Conservation (phyloP, 768 basidiomycete species). For the Suillus americanus region DNA sequence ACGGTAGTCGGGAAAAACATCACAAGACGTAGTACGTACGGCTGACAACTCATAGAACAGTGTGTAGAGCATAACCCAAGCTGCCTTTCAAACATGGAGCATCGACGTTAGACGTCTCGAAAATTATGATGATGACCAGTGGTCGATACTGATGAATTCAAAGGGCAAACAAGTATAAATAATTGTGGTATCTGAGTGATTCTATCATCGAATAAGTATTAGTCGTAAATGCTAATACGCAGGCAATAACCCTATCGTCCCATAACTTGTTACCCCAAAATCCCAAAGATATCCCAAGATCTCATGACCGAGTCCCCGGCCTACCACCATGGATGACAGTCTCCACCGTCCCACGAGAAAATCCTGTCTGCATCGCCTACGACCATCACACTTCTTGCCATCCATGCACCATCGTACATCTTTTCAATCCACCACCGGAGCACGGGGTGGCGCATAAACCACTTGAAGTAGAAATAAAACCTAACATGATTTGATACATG, state of each 20-base stretch:
- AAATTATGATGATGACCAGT: neutral
- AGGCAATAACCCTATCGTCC: neutral
- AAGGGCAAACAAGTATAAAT: neutral
- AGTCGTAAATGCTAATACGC: neutral
- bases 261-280: neutral
- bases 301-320: neutral
- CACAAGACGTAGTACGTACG: neutral
- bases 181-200: neutral
- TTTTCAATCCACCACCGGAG: slow-evolving; percentile 43
- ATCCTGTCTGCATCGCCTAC: slow-evolving; percentile 32
- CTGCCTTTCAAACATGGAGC: too few relatives aligned
- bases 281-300: neutral
- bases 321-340: slow-evolving; percentile 13
- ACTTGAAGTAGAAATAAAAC: slow-evolving; percentile 36
- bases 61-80: too few relatives aligned
- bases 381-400: slow-evolving; percentile 36
- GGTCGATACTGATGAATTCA: neutral
- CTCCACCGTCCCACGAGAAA: slow-evolving; percentile 11
- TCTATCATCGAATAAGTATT: neutral
- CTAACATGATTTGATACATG: slow-evolving; percentile 13
- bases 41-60: neutral
- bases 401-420: slow-evolving; percentile 36
- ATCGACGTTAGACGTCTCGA: neutral
- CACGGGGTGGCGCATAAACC: slow-evolving; percentile 36
- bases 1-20: neutral